Conservation (phyloP, 2,329 filamentous ascomycete species). For the Drechslerella stenobrocha region DNA sequence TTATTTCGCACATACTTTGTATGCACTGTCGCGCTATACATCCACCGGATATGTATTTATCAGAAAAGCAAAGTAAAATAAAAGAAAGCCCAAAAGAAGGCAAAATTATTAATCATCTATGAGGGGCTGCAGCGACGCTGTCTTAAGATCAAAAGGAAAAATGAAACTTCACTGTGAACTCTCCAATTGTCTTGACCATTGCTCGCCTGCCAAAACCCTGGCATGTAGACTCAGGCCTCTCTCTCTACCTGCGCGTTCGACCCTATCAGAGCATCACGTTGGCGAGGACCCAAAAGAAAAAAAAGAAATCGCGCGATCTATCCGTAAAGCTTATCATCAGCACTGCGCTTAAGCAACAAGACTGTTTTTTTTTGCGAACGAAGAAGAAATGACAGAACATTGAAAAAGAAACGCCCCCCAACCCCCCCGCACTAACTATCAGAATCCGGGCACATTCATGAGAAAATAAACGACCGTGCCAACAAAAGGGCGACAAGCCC, state of each 20-base stretch:
- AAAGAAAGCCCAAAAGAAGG: slow-evolving; percentile 1
- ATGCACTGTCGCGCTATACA: not conserved
- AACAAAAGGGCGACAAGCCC: slow-evolving; percentile 6
- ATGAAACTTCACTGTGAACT: not conserved
- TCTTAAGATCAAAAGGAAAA: slow-evolving; percentile 7
- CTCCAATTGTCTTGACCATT: not conserved
- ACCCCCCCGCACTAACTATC: slow-evolving; percentile 3
- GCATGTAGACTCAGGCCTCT: not conserved
- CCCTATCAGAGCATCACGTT: no score
- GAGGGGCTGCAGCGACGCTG: no score
- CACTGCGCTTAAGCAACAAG: not conserved
- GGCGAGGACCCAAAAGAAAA: no score
- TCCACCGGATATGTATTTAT: not conserved
- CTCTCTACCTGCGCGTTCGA: no score
- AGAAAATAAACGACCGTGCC: slow-evolving; percentile 26
- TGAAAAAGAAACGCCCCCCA: slow-evolving; percentile 6
- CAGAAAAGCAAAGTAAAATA: slow-evolving; percentile 3
- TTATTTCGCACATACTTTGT: not conserved
- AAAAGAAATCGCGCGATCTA: slow-evolving; percentile 31
- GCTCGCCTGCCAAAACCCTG: slow-evolving; percentile 1
- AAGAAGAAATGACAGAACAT: slow-evolving; percentile 1
- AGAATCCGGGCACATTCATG: slow-evolving; percentile 32
- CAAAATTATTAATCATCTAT: slow-evolving; percentile 7
- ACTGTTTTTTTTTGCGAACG: not conserved
- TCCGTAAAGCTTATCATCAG: not conserved